phyloP scores from a whole-genome alignment of 2,329 filamentous ascomycete species.

The Hymenoscyphus fraxineus region DNA sequence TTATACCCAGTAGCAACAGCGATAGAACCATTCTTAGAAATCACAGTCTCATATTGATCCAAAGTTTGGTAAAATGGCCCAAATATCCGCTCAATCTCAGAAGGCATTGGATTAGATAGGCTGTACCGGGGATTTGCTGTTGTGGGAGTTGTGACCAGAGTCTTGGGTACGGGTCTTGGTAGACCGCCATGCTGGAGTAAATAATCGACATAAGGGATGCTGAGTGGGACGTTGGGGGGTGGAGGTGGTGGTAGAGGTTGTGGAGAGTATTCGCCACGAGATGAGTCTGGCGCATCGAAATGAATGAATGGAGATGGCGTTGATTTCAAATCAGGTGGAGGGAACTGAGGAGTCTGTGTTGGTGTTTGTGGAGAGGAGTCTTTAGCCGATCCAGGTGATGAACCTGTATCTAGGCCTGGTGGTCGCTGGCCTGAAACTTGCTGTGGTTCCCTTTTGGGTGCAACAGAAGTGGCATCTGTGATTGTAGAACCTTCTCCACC shows the following conservation, averaged over 20 bases:
- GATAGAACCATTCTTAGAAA: slow-evolving; percentile 79
- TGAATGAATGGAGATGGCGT: slow-evolving; percentile 34
- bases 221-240: slow-evolving; percentile 51
- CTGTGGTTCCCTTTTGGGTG: slow-evolving; percentile 36
- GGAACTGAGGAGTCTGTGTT: slow-evolving; percentile 51
- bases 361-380: slow-evolving; percentile 60
- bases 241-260: slow-evolving; percentile 72
- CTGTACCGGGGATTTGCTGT: slow-evolving; percentile 44
- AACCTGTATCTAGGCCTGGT: slow-evolving; percentile 29
- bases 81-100: slow-evolving; percentile 71
- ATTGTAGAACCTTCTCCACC: slow-evolving; percentile 34
- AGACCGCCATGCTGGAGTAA: slow-evolving; percentile 85
- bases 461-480: slow-evolving; percentile 40
- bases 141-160: slow-evolving; percentile 64
- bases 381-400: slow-evolving; percentile 47
- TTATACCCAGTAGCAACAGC: slow-evolving; percentile 94
- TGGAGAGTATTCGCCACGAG: slow-evolving; percentile 31
- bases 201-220: slow-evolving; percentile 84
- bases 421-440: slow-evolving; percentile 37
- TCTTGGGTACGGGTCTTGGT: slow-evolving; percentile 65
- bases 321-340: slow-evolving; percentile 31
- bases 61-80: slow-evolving; percentile 77
- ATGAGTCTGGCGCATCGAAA: slow-evolving; percentile 36
- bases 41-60: slow-evolving; percentile 79
- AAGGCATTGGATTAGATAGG: slow-evolving; percentile 30